Evolutionary conservation across 768 basidiomycete genomes (phyloP).

Genomic region (Kwoniella mangroviensis): DNA sequence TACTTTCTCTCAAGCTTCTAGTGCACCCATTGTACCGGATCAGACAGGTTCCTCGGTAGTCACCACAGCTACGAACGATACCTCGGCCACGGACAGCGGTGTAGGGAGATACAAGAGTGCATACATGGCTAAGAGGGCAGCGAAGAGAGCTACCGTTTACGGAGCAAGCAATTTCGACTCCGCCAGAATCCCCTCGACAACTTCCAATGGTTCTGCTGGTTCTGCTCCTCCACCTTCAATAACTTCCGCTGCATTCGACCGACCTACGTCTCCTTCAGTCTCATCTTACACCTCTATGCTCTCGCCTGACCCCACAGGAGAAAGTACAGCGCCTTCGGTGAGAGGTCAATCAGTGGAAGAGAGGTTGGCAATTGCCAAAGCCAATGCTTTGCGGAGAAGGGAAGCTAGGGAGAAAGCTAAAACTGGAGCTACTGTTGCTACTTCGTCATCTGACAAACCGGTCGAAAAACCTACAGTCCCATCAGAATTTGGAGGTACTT

Average conservation of each 20-base stretch:
- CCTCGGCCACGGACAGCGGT: constrained; percentile 12
- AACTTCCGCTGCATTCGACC: constrained; percentile 4
- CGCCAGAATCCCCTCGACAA: constrained; percentile 14
- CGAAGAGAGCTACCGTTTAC: constrained; percentile 27
- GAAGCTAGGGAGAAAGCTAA: constrained; percentile 46
- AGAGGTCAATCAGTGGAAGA: constrained; percentile 43
- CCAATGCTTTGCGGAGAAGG: constrained; percentile 45
- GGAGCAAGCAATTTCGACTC: constrained; percentile 20
- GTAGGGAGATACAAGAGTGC: constrained; percentile 24
- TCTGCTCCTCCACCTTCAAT: constrained; percentile 10
- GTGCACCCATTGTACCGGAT: constrained; percentile 25
- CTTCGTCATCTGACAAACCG: neutral
- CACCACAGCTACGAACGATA: constrained; percentile 17
- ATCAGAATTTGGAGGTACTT: constrained; percentile 11
- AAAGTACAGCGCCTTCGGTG: constrained; percentile 31
- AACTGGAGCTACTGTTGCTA: constrained; percentile 10
- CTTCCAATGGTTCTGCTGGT: constrained; percentile 16
- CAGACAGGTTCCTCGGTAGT: constrained; percentile 29
- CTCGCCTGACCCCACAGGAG: constrained; percentile 43
- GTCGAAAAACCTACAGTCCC: neutral
- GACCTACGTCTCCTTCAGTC: constrained; percentile 34
- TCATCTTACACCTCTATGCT: constrained; percentile 34
- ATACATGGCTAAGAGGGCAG: constrained; percentile 32
- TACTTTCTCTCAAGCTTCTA: constrained; percentile 11
- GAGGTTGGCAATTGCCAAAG: constrained; percentile 45